Percentiles rank a stretch among this genome's conserved stretches.
Evolutionary conservation across 371 early-diverging fungal species (phyloP).

Genomic region (Actinomortierella ambigua): DNA sequence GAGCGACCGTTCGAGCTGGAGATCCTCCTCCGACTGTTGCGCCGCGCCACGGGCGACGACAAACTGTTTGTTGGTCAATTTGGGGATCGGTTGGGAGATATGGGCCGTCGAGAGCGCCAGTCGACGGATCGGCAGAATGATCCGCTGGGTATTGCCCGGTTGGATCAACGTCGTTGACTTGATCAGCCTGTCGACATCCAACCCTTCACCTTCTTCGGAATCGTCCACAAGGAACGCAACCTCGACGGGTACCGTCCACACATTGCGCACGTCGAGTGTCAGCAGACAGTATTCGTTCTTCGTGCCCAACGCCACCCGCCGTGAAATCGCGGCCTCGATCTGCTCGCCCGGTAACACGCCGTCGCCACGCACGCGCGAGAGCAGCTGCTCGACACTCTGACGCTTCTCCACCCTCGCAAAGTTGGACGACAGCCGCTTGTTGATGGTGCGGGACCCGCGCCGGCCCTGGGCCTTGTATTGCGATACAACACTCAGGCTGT

Average conservation of each 20-base stretch:
- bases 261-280: conserved; percentile 81
- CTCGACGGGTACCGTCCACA: conserved; percentile 74
- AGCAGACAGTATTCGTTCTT: conserved; percentile 72
- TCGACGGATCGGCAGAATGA: conserved; percentile 72
- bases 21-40: conserved; percentile 57
- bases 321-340: conserved; percentile 39
- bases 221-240: conserved; percentile 69
- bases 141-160: conserved; percentile 60
- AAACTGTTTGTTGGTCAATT: conserved; percentile 78
- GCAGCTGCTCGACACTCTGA: conserved; percentile 38
- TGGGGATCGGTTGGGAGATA: conserved; percentile 66
- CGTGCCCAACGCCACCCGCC: conserved; percentile 32
- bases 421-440: conserved; percentile 33
- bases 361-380: conserved; percentile 39
- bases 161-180: conserved; percentile 55
- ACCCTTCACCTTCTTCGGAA: conserved; percentile 41
- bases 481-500: not conserved
- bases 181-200: conserved; percentile 41
- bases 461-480: conserved; percentile 22
- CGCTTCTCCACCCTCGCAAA: conserved; percentile 43
- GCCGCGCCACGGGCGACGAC: conserved; percentile 66
- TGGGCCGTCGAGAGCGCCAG: conserved; percentile 57
- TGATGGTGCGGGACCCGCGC: conserved; percentile 45
- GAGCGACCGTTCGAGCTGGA: conserved; percentile 57
- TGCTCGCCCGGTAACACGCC: conserved; percentile 34